phyloP scores from a whole-genome alignment of 208 protist genomes.

The Borovskyia barvae region DNA sequence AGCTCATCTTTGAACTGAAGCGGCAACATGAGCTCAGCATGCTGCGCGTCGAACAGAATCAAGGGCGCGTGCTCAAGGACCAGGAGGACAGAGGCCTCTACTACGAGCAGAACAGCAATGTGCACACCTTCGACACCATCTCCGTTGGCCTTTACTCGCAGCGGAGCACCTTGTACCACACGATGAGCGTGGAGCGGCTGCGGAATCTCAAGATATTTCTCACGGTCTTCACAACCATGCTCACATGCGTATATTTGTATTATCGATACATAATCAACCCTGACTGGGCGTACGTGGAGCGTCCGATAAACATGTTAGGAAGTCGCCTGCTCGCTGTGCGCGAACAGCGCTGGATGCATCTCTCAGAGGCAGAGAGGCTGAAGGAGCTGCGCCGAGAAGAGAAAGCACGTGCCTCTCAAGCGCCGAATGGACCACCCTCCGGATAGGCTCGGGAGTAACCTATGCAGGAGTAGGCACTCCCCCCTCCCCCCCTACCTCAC shows the following conservation, averaged over 20 bases:
- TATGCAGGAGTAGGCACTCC: background rate
- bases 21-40: constrained; percentile 90
- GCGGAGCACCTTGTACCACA: constrained; percentile 87
- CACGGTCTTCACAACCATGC: constrained; percentile 53
- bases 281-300: constrained; percentile 78
- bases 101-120: constrained; percentile 91
- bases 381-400: constrained; percentile 9
- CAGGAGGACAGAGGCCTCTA: constrained; percentile 90
- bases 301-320: constrained; percentile 68
- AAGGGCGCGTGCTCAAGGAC: constrained; percentile 80
- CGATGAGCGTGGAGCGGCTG: constrained; percentile 75
- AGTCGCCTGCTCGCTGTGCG: constrained; percentile 65
- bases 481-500: background rate
- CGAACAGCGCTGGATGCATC: constrained; percentile 47
- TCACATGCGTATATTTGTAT: constrained; percentile 77
- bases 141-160: constrained; percentile 83
- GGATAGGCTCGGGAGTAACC: background rate
- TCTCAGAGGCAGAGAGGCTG: constrained; percentile 42
- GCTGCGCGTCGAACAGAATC: constrained; percentile 84
- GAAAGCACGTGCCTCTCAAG: background rate
- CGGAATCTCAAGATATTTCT: constrained; percentile 84
- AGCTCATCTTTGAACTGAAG: constrained; percentile 88
- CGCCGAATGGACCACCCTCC: no score
- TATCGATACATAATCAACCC: constrained; percentile 88
- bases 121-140: constrained; percentile 88